These are phyloP conservation scores for Colletotrichum chrysophilum DNA, from an alignment of 2,329 filamentous ascomycete genomes.

Conservation along the genomic window DNA sequence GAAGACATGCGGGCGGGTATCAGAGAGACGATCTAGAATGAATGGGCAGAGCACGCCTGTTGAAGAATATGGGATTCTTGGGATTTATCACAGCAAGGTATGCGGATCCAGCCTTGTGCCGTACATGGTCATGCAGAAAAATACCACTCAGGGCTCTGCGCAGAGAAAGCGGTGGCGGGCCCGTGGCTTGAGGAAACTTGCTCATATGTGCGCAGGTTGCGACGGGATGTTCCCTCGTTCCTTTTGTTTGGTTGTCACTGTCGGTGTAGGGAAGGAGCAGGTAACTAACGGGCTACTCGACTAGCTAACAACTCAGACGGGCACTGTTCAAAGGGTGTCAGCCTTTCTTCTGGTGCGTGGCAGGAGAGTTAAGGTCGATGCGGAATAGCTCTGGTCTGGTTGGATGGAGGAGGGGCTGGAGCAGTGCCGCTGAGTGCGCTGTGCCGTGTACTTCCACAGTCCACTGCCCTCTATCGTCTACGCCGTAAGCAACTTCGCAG, in stretches of 20 bases:
- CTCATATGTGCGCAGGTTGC: conserved; percentile 45
- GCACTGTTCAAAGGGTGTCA: background rate
- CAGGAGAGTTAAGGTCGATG: background rate
- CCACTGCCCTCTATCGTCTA: background rate
- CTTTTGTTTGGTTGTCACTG: background rate
- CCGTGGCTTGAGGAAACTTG: conserved; percentile 34
- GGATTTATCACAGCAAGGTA: background rate
- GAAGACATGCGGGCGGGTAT: background rate
- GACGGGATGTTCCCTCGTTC: conserved; percentile 17
- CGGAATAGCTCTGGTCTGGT: background rate
- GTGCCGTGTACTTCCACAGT: no score
- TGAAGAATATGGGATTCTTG: background rate
- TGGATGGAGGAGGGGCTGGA: background rate
- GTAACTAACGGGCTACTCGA: background rate
- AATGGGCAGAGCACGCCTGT: background rate
- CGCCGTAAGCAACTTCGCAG: background rate
- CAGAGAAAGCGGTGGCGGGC: conserved; percentile 6
- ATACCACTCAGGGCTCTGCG: background rate
- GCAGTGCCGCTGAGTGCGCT: background rate
- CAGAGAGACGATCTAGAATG: background rate
- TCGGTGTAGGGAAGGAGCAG: conserved; percentile 13
- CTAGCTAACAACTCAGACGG: background rate
- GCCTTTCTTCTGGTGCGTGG: background rate
- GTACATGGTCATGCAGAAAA: background rate
- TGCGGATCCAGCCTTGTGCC: background rate